Base-by-base conservation (phyloP, 768 basidiomycete genomes). In the Trametes cingulata region DNA sequence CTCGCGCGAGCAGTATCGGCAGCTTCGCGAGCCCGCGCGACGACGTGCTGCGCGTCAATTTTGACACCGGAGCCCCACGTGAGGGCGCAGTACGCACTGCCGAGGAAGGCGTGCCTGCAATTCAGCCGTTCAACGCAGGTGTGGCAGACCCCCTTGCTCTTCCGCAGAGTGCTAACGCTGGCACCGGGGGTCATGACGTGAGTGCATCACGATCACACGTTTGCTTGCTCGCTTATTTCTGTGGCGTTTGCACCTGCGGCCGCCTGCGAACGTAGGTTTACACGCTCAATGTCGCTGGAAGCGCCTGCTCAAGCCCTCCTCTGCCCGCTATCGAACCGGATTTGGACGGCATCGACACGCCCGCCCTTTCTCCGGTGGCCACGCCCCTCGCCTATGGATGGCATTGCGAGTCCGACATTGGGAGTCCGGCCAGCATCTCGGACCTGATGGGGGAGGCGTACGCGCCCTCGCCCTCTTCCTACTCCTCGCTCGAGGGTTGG, bases 401-500 rank as follows among this genome's bases (percentile, higher is more conserved):
- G 59, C 33, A 46, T 27, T 41, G 20, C 46, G 56, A 61, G n/a
- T 48, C 50, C 45, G 58, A 64, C 24, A 37, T 42, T 12, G 54
- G 50, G 29, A 52, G 41, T 46, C 55, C 55, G 49, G 46, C 52
- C 17, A 52, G 55, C 56, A 49, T 60, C 39, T 20, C 39, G 37
- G 61, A 63, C 50, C n/a, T 61, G 39, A 51, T 60, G 55, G 52
- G 54, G 12, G 56, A 56, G 10, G 46, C 45, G 14, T 50, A 49
- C 51, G 52, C 60, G 41, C 53, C 48, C 15, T 58, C 60, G 29
- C 63, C 61, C 22, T 67, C 69, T 10, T 62, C 66, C 3, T 72
- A 71, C 55, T 71, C 71, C 22, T 69, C 71, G 17, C 64, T 70
- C 36, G 67, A 67, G 15, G 66, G 66, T 33, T 72, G 71, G 71